Evolutionary conservation across 1,284 basidiomycete genomes (phyloP).

Genomic region (Cystobasidium sp.): DNA sequence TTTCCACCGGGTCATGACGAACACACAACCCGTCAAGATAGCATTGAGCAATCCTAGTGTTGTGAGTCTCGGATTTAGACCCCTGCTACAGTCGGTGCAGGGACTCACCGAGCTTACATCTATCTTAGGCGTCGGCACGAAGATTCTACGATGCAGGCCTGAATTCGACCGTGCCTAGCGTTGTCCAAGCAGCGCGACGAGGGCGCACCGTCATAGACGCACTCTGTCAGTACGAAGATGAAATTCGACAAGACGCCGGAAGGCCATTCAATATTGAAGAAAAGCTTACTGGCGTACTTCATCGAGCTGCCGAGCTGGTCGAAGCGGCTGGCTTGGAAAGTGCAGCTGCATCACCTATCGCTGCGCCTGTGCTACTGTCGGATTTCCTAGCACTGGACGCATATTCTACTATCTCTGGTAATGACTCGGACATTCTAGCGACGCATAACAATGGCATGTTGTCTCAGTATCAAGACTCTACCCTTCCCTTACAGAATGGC

Average conservation of each 20-base stretch:
- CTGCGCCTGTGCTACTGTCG: slow-evolving; percentile 12
- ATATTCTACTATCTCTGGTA: slow-evolving; percentile 2
- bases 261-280: slow-evolving; percentile 1
- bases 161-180: slow-evolving; percentile 12
- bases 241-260: neutral
- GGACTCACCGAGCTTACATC: neutral
- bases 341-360: slow-evolving; percentile 15
- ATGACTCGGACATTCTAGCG: slow-evolving; percentile 7
- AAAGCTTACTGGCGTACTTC: slow-evolving; percentile 1
- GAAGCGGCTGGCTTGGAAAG: slow-evolving; percentile 9
- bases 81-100: neutral
- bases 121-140: neutral
- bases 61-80: neutral
- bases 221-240: slow-evolving; percentile 19
- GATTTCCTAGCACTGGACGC: slow-evolving; percentile 18
- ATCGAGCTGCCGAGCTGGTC: slow-evolving; percentile 10
- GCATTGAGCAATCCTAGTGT: slow-evolving; percentile 17
- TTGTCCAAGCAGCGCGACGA: slow-evolving; percentile 18
- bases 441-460: neutral
- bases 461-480: neutral
- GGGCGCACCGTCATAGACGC: slow-evolving; percentile 11
- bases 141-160: slow-evolving; percentile 8
- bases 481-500: slow-evolving; percentile 8
- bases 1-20: slow-evolving; percentile 18
- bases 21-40: neutral